A percentile compares a stretch with the other conserved stretches of the same genome.
Conservation (phyloP, 1,284 basidiomycete genomes). For the Chalciporus sp. region DNA sequence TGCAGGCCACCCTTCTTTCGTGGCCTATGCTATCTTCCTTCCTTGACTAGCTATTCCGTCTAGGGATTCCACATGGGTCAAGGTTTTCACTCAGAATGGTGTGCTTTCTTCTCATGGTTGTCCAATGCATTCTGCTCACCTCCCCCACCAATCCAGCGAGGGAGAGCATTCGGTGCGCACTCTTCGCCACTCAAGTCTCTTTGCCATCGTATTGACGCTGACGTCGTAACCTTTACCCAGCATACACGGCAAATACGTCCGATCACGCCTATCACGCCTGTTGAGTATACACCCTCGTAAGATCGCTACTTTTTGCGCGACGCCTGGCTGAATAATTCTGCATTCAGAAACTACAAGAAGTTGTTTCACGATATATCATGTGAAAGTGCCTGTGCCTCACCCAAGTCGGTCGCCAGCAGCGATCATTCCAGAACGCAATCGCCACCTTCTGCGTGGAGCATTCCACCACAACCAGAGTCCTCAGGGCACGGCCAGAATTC, state of each 20-base stretch:
- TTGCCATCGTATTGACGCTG: constrained; percentile 7
- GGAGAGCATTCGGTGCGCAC: constrained; percentile 28
- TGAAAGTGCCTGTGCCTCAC: constrained; percentile 34
- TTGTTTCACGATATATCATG: constrained; percentile 34
- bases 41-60: constrained; percentile 30
- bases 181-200: constrained; percentile 1
- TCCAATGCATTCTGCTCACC: constrained; percentile 37
- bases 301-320: constrained; percentile 13
- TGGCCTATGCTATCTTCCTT: constrained; percentile 35
- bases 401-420: constrained; percentile 34
- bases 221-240: constrained; percentile 20
- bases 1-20: constrained; percentile 21
- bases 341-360: constrained; percentile 34
- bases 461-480: constrained; percentile 33
- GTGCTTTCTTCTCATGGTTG: constrained; percentile 39
- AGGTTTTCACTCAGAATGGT: constrained; percentile 40
- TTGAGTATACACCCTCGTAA: constrained; percentile 36
- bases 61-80: constrained; percentile 40
- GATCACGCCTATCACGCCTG: constrained; percentile 40
- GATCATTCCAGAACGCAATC: constrained; percentile 38
- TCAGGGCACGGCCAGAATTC: constrained; percentile 26
- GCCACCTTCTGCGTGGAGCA: constrained; percentile 35
- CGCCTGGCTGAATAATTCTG: constrained; percentile 16
- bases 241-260: constrained; percentile 33
- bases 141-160: constrained; percentile 30